Base-by-base conservation (phyloP, 2,329 filamentous ascomycete species). In the Penicillium sp. region DNA sequence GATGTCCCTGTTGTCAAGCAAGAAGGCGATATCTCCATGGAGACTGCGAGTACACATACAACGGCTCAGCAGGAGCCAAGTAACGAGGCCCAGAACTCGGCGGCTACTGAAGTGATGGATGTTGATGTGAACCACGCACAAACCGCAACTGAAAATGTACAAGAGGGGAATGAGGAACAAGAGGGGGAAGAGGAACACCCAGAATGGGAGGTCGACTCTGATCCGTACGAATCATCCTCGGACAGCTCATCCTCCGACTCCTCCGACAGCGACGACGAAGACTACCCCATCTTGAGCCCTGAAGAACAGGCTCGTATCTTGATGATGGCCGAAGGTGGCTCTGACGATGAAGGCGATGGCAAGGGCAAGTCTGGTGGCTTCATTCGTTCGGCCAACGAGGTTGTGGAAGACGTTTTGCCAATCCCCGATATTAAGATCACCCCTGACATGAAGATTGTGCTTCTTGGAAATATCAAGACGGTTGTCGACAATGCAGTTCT, bases 181-280 rank as follows among this genome's bases (percentile, higher is more conserved):
- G 68, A 74, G 55, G 71, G 74, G 42, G 71, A 68, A 26, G 71
- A 74, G 37, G 68, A 74, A 43, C 75, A 85, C 36, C 84, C 86
- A 3, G 90, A 96, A 67, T 97, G 89, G 87, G 88, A 95, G 63
- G 73, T 77, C 6, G 87, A 91, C 60, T 89, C 86, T 1, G 87
- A 85, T 0, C 86, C 86, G 0, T 86, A 86, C 61, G 81, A 84
- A 60, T 87, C 84, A 5, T 87, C 73, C 10, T 71, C 69, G 20
- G 72, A 72, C 40, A 77, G 81, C 55, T 78, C 78, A 20, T 78
- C 81, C 2, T 80, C 84, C 51, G 79, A 77, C n/a, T 79, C 77
- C 1, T 78, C 79, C 43, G 82, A 82, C 43, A 23, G 62, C 32
- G 62, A 64, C 28, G 74, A 76, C 28, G 76, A 76, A 49, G 80